Evolutionary conservation across 495 filamentous ascomycete genomes (phyloP), one percentile per base, ranked within the genome.

Genomic region (Neurospora terricola): DNA sequence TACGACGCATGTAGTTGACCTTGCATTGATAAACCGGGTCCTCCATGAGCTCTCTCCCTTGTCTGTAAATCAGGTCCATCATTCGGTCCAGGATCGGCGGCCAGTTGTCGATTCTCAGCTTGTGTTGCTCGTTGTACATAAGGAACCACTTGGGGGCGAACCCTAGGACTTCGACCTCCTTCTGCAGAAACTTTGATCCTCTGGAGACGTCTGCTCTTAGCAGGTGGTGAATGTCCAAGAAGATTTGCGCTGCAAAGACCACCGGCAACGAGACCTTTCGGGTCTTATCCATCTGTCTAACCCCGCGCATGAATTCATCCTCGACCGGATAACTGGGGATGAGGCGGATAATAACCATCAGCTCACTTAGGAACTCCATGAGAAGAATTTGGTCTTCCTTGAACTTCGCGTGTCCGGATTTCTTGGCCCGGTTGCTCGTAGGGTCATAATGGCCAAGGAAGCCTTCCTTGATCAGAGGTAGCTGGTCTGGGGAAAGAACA

Each of bases 231-330:
- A 80, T 81, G 43, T 85, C 82, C 5, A 84, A 77, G 48, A 80
- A 84, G n/a, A 80, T 62, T 23, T 84, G 83, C 3, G 77, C 77
- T 34, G 83, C 80, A 69, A 85, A 84, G n/a, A n/a, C n/a, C n/a
- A n/a, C n/a, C n/a, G n/a, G n/a, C n/a, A n/a, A n/a, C n/a, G n/a
- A n/a, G n/a, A n/a, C n/a, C n/a, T n/a, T n/a, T n/a, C n/a, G n/a
- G n/a, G n/a, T 79, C 14, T 73, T 69, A 30, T 59, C 72, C 40
- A 81, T 69, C 62, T 80, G 73, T 30, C 71, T 72, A 39, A 84
- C 69, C 0, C 79, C 79, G 5, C 82, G 79, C n/a, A 81, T 72
- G 39, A 85, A 79, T 69, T 84, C 81, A 54, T 85, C 83, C 21
- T 80, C 72, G 8, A 80, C 72, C 4, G 81, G 78, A 54, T 74